Conservation (phyloP, 768 basidiomycete genomes). For the Amanita rimosa region DNA sequence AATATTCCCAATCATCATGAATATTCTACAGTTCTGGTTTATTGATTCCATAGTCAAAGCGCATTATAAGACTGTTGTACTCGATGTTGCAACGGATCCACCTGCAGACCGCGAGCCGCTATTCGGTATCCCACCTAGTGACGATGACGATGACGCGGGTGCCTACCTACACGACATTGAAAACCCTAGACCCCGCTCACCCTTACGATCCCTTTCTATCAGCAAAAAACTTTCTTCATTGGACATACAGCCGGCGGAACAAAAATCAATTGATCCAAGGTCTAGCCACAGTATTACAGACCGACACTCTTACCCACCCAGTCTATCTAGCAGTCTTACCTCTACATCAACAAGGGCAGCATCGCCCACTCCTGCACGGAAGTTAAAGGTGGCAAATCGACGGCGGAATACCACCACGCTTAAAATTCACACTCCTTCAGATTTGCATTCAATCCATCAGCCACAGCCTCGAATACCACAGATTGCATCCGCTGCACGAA, state of each 20-base stretch:
- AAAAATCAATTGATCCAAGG: slow-evolving; percentile 27
- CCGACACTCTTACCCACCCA: slow-evolving; percentile 55
- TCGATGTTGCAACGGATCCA: slow-evolving; percentile 26
- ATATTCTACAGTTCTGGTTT: slow-evolving; percentile 87
- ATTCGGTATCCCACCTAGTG: slow-evolving; percentile 36
- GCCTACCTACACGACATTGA: slow-evolving; percentile 32
- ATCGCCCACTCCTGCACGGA: slow-evolving; percentile 19
- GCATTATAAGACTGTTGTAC: slow-evolving; percentile 20
- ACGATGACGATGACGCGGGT: slow-evolving; percentile 48
- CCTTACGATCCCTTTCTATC: slow-evolving; percentile 21
- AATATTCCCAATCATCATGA: slow-evolving; percentile 83
- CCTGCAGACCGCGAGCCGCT: slow-evolving; percentile 48
- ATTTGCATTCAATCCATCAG: slow-evolving; percentile 4
- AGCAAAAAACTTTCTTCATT: slow-evolving; percentile 8
- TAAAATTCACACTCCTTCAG: slow-evolving; percentile 6
- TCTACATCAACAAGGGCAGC: slow-evolving; percentile 20
- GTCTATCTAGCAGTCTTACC: slow-evolving; percentile 30
- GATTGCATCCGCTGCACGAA: neutral
- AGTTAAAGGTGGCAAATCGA: slow-evolving; percentile 27
- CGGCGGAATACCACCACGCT: neutral
- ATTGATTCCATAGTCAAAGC: slow-evolving; percentile 91
- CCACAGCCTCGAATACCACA: slow-evolving; percentile 11
- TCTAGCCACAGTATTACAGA: slow-evolving; percentile 22
- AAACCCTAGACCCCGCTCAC: slow-evolving; percentile 24
- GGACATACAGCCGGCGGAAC: slow-evolving; percentile 22